Evolutionary conservation across 768 basidiomycete genomes (phyloP), one percentile per base, ranked within the genome.

Genomic region (Suillus discolor): DNA sequence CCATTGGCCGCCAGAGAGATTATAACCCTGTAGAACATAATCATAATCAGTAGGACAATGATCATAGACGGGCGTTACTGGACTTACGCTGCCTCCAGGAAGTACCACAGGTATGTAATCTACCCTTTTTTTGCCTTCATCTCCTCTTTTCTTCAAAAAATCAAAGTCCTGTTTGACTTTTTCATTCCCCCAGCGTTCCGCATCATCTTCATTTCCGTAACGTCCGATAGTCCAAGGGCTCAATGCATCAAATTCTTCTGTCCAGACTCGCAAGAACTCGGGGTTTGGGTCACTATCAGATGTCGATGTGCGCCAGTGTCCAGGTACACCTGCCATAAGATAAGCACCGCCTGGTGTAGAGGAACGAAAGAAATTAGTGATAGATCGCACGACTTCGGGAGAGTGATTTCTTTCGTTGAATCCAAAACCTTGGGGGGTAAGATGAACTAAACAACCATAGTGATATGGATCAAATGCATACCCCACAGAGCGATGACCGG

Each of bases 91-190:
- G 61, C 90, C 89, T 11, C 93, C 93, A 51, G 93, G 93, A 64
- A 90, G 83, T 6, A 94, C 85, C 11, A 93, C 91, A 2, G 93
- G 93, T n/a, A 94, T 84, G 73, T 93, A 94, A 74, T 92, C 90
- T 25, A 93, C 81, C 72, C 84, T 88, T 70, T 82, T 82, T 34
- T 78, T 77, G 8, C 73, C 72, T 62, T 80, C 77, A 49, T 84
- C 81, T 67, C 81, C 83, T 25, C 84, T 79, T 63, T 77, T 77
- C 70, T 77, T 84, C 53, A 95, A 79, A 34, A 87, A 74, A 47
- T 87, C 86, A 2, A 87, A 76, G 73, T 95, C 93, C 0, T 78
- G 83, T 61, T 84, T 87, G 75, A 92, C 86, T 57, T 84, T 87
- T 12, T 82, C 81, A 69, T 85, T 82, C 9, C 86, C 85, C 74